These are phyloP conservation scores for Paramyrothecium roridum DNA, from an alignment of 2,329 filamentous ascomycete species.

Conservation along the genomic window DNA sequence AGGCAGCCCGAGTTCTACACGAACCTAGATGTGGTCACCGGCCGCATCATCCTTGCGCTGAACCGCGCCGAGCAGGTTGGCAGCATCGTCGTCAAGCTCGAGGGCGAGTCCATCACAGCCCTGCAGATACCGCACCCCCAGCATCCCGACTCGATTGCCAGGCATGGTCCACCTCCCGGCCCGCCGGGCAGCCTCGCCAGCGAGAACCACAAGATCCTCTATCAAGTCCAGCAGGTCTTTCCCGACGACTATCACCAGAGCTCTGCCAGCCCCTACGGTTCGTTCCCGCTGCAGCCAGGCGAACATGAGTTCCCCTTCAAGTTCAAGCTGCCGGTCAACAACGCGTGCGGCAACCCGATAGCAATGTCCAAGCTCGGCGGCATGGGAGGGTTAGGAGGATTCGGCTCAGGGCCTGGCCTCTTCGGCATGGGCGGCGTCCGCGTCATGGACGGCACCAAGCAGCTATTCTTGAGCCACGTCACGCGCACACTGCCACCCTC, in stretches of 20 bases:
- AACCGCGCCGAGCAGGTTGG: slow-evolving; percentile 68
- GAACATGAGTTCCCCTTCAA: slow-evolving; percentile 74
- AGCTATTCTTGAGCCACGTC: slow-evolving; percentile 66
- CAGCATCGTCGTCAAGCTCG: slow-evolving; percentile 77
- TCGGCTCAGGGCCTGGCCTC: slow-evolving; percentile 39
- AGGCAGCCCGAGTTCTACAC: slow-evolving; percentile 70
- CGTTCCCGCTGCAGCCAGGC: slow-evolving; percentile 63
- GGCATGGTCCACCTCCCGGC: slow-evolving; percentile 21
- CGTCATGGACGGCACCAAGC: slow-evolving; percentile 61
- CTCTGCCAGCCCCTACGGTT: slow-evolving; percentile 36
- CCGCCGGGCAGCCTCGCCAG: slow-evolving; percentile 41
- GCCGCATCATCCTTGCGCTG: slow-evolving; percentile 53
- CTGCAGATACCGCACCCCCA: slow-evolving; percentile 49
- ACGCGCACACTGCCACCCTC: slow-evolving; percentile 87
- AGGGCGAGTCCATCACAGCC: slow-evolving; percentile 72
- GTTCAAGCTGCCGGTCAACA: slow-evolving; percentile 78
- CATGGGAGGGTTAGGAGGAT: slow-evolving; percentile 51
- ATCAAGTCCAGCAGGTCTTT: slow-evolving; percentile 71
- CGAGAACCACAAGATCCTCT: slow-evolving; percentile 71
- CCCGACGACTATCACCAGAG: slow-evolving; percentile 51
- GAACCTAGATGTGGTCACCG: slow-evolving; percentile 72
- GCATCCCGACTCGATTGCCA: slow-evolving; percentile 35
- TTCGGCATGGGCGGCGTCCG: slow-evolving; percentile 52
- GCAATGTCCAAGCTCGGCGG: slow-evolving; percentile 52
- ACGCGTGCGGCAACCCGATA: slow-evolving; percentile 57